Conservation (phyloP, 805 yeast species). For the Metschnikowia lunata region DNA sequence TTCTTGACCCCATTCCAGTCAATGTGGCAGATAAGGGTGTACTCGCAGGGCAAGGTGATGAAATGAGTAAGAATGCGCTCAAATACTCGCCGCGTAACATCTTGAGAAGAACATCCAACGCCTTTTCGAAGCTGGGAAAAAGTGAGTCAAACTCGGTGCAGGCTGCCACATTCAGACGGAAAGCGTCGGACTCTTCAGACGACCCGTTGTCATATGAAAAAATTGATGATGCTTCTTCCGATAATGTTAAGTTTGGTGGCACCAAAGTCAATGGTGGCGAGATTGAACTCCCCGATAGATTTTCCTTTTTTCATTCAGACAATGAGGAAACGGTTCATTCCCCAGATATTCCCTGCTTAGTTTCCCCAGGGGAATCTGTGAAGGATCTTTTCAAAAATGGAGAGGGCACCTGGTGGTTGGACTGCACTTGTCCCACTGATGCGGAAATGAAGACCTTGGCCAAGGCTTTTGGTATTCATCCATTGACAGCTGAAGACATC, state of each 20-base stretch:
- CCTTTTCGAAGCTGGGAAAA: not conserved
- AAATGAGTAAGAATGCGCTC: slow-evolving; percentile 46
- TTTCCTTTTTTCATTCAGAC: slow-evolving; percentile 77
- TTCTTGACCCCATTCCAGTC: slow-evolving; percentile 9
- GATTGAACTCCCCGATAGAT: slow-evolving; percentile 60
- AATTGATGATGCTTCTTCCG: slow-evolving; percentile 22
- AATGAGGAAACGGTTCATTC: slow-evolving; percentile 87
- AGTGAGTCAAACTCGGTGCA: not conserved
- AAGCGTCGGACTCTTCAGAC: slow-evolving; percentile 21
- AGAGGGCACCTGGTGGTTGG: slow-evolving; percentile 92
- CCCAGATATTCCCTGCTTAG: slow-evolving; percentile 75
- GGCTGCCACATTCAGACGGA: slow-evolving; percentile 2
- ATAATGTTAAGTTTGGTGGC: slow-evolving; percentile 39
- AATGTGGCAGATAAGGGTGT: not conserved
- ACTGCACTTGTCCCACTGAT: slow-evolving; percentile 91
- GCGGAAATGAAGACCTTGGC: slow-evolving; percentile 89
- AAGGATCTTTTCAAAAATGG: slow-evolving; percentile 66
- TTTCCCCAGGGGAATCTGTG: slow-evolving; percentile 60
- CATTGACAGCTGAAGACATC: slow-evolving; percentile 96
- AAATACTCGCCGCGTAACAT: slow-evolving; percentile 56
- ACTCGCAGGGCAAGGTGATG: not conserved
- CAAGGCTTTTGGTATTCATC: slow-evolving; percentile 95
- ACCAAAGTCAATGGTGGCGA: slow-evolving; percentile 30
- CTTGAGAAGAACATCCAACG: slow-evolving; percentile 14
- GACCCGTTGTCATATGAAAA: slow-evolving; percentile 21